These are phyloP conservation scores for Chenopodium quinoa DNA, from an alignment of 148 eudicot species.

Conservation along the genomic window DNA sequence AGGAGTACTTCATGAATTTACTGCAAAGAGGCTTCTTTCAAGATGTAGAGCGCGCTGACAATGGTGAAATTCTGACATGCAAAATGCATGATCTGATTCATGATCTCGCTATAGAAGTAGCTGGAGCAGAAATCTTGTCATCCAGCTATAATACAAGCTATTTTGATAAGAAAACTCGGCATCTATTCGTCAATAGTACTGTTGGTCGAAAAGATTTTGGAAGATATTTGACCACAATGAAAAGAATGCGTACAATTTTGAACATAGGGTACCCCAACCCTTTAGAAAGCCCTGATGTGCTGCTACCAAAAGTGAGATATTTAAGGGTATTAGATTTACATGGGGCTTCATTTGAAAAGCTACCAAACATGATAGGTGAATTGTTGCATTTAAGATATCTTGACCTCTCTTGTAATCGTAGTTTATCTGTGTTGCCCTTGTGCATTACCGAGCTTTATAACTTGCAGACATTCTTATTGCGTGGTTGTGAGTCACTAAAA, in stretches of 20 bases:
- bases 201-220: too few relatives aligned
- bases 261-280: too few relatives aligned
- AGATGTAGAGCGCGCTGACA: neutral
- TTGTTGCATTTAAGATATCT: constrained; percentile 15
- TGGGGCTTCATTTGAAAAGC: neutral
- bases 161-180: neutral
- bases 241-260: too few relatives aligned
- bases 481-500: neutral
- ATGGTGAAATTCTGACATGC: constrained; percentile 1
- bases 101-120: constrained; percentile 14
- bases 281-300: too few relatives aligned
- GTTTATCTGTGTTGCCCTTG: neutral
- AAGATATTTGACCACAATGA: too few relatives aligned
- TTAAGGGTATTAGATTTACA: neutral
- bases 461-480: neutral
- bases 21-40: constrained; percentile 24
- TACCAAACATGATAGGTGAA: neutral
- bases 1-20: constrained; percentile 12
- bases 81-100: constrained; percentile 29
- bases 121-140: neutral
- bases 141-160: neutral
- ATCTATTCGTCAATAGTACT: neutral
- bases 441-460: neutral
- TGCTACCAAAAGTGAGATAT: neutral
- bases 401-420: neutral